Evolutionary conservation across 1,139 yeast genomes (phyloP), one percentile per base, ranked within the genome.

Genomic region (Debaryomycetaceae sp.): DNA sequence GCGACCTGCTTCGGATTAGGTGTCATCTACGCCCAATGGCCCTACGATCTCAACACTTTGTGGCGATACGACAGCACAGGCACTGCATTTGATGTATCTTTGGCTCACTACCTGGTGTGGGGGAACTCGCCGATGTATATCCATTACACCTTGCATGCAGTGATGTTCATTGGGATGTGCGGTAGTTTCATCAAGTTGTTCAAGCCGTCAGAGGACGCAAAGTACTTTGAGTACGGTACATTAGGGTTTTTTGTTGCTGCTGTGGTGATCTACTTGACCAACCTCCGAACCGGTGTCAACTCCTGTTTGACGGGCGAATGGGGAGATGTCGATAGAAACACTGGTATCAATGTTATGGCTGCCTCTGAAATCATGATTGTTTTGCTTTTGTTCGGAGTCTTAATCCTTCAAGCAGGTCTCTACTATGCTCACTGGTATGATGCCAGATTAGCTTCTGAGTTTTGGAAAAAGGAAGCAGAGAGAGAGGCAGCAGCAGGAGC

Each of bases 281-380:
- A 92, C 65, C 71, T 92, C 51, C 78, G 91, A 61, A 79, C 87
- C 39, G 98, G 98, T 38, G 72, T 83, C 38, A 76, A 77, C 52
- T 79, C 94, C 39, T 79, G 88, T 44, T 55, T 78, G 24, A 63
- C 75, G 43, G 89, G 91, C 35, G 71, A 79, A 45, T 92, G 98
- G 97, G 98, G 96, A 47, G 98, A 92, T 41, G 96, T 92, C 39
- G 88, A 87, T 54, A 80, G 77, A 60, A 71, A 73, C 46, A 88
- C 96, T 22, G 98, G 98, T 17, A 67, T 92, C 53, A 87, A 87
- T 51, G 96, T 92, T 33, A 79, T 92, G 60, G 96, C 95, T 34
- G 97, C 98, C 5, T 82, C 95, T 34, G 83, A 84, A 63, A 78
- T 86, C 35, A 84, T 92, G 73, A 73, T 87, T 48, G 79, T 85